Base-by-base conservation (phyloP, 2,329 filamentous ascomycete genomes). In the Alternaria novae-zelandiae region DNA sequence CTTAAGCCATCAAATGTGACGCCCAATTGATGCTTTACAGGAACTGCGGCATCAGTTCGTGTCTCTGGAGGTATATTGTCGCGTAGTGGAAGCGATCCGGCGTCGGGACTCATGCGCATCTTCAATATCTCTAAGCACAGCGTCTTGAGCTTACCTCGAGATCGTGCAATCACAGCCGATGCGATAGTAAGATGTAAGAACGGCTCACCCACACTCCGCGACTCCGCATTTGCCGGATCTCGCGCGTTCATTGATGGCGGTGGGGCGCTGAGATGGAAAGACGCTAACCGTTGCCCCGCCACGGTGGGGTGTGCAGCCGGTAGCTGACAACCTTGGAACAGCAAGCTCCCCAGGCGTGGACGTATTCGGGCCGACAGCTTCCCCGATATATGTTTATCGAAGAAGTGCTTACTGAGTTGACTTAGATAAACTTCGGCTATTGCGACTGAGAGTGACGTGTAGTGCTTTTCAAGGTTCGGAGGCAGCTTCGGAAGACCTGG, bases 31-130 rank as follows among this genome's bases (percentile, higher is more conserved):
- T 23, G 28, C 47, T 21, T 51, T n/a, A 9, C 21, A 51, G 17
- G 5, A 23, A 36, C 21, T 23, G 28, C 17, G 3, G 49, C n/a
- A 41, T 41, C 36, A 17, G 15, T 17, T 17, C 36, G 3, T 41
- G 36, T 17, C 36, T 3, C 15, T 41, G 36, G 8, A 17, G 32
- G 13, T 36, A 1, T 36, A 67, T 73, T 2, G 83, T 83, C 30
- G 85, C 85, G 1, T 78, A 79, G 61, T 72, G 77, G 2, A 79
- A 82, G 25, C 74, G 81, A n/a, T 84, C 85, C 0, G 79, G 81
- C 10, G 81, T 87, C 64, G 84, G 83, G 72, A 85, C 83, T 1
- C 82, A 86, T 70, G 84, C 84, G 86, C 23, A n/a, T 50, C 23
- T 25, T 50, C 46, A 43, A 47, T 6, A 47, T 50, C 23, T 26